phyloP scores from a whole-genome alignment of 1,284 basidiomycete species.

The Ceratobasidium papillatum region DNA sequence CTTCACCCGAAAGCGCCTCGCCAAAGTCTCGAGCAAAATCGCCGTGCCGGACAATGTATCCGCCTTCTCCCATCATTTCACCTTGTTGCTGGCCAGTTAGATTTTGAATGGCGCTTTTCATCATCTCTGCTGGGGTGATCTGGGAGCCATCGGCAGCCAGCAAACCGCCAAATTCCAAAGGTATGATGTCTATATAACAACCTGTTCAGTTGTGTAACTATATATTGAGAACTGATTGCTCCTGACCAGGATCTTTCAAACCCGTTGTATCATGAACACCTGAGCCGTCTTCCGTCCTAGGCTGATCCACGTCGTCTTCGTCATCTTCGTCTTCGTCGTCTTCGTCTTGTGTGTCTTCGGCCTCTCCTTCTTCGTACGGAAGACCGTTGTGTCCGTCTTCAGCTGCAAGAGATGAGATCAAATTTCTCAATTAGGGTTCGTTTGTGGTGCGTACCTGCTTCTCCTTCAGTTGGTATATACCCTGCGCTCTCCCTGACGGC shows the following conservation, averaged over 20 bases:
- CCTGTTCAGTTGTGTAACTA: too few relatives aligned
- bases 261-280: too few relatives aligned
- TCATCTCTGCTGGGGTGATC: constrained; percentile 11
- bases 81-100: background rate
- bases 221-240: too few relatives aligned
- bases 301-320: too few relatives aligned
- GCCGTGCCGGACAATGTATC: constrained; percentile 17
- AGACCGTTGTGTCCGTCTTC: too few relatives aligned
- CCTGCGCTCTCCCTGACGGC: constrained; percentile 7
- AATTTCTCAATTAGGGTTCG: too few relatives aligned
- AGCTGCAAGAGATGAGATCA: too few relatives aligned
- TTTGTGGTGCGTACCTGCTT: background rate
- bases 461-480: constrained; percentile 23
- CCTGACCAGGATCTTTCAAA: too few relatives aligned
- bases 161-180: background rate
- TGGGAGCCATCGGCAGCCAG: background rate
- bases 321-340: too few relatives aligned
- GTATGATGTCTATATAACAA: background rate
- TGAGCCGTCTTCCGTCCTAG: too few relatives aligned
- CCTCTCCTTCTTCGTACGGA: too few relatives aligned
- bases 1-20: background rate
- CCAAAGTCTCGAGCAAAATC: constrained; percentile 26
- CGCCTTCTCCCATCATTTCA: constrained; percentile 1
- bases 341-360: too few relatives aligned
- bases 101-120: background rate